Conservation (phyloP, 768 basidiomycete species). For the Lepiota venenata region DNA sequence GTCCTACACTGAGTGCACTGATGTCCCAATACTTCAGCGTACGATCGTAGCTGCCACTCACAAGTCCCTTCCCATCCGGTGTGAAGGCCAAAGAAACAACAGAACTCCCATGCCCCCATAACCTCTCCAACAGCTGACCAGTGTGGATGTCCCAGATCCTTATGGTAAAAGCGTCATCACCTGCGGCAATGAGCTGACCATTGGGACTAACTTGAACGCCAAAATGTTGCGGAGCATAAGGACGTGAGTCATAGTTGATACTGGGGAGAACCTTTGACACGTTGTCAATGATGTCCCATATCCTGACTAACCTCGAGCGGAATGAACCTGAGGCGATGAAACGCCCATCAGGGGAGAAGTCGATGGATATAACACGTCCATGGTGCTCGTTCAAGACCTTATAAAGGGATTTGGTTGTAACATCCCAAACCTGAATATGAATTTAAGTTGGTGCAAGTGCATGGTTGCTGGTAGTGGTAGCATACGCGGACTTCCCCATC, state of each 20-base stretch:
- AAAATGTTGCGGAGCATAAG: no score
- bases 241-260: constrained; percentile 38
- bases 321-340: constrained; percentile 87
- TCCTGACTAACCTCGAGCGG: constrained; percentile 54
- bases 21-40: constrained; percentile 85
- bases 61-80: constrained; percentile 84
- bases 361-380: constrained; percentile 90
- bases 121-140: constrained; percentile 61
- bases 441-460: not conserved
- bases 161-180: constrained; percentile 67
- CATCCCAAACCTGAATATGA: constrained; percentile 93
- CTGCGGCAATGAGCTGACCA: constrained; percentile 59
- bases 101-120: constrained; percentile 51
- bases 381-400: constrained; percentile 81
- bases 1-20: constrained; percentile 67
- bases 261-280: constrained; percentile 36
- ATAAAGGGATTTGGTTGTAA: constrained; percentile 67
- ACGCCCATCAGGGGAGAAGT: constrained; percentile 53
- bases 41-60: constrained; percentile 85
- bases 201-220: constrained; percentile 54
- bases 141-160: constrained; percentile 73
- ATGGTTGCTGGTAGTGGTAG: not conserved
- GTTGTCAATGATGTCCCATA: constrained; percentile 34
- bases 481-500: constrained; percentile 84
- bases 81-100: constrained; percentile 92